Percentiles rank a stretch among this genome's conserved stretches.
These are phyloP conservation scores for Ophiorrhiza pumila DNA, from an alignment of 257 asterid species.

Conservation along the genomic window DNA sequence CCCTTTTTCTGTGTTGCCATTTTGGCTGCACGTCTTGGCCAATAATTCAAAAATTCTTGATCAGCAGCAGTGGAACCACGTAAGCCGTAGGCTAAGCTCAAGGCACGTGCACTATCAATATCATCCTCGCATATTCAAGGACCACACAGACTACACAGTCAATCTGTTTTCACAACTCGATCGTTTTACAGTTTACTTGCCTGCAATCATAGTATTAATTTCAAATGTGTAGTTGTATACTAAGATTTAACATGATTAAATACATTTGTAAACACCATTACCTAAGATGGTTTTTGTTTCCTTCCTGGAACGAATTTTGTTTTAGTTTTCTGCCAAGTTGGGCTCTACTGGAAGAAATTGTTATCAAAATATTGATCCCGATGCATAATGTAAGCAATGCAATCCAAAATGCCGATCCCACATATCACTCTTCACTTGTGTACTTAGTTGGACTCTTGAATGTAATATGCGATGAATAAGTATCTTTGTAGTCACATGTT, in stretches of 20 bases:
- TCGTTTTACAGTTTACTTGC: too few relatives aligned
- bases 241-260: too few relatives aligned
- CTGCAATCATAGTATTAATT: too few relatives aligned
- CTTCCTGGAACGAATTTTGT: background rate
- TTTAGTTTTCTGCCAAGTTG: background rate
- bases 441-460: background rate
- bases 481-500: background rate
- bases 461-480: too few relatives aligned
- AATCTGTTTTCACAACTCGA: too few relatives aligned
- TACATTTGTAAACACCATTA: too few relatives aligned
- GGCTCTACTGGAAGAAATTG: background rate
- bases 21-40: constrained; percentile 12
- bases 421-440: background rate
- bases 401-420: background rate
- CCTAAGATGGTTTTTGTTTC: background rate
- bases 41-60: constrained; percentile 8
- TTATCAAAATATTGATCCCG: background rate
- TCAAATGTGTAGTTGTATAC: too few relatives aligned
- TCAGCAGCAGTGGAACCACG: background rate
- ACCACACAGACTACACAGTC: background rate
- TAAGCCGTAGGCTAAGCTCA: background rate
- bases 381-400: background rate
- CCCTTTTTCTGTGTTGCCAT: background rate
- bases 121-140: background rate
- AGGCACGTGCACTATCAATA: constrained; percentile 2